These are phyloP conservation scores for Trichosanthes cucumerina DNA, from an alignment of 306 rosid species.

Conservation along the genomic window DNA sequence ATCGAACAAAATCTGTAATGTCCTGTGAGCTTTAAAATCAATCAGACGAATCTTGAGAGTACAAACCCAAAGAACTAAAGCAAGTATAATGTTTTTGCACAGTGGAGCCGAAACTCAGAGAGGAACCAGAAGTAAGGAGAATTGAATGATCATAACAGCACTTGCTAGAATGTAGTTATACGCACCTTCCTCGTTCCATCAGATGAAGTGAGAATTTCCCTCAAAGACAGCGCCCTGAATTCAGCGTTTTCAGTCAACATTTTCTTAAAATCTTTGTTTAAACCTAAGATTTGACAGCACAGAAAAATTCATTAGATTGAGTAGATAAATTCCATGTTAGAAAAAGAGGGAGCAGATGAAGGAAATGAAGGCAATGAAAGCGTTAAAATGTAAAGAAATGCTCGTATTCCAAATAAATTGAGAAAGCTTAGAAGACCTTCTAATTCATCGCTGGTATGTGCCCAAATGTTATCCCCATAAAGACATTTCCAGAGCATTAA, in stretches of 20 bases:
- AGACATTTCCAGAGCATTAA: constrained; percentile 89
- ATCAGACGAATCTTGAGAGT: constrained; percentile 35
- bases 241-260: constrained; percentile 72
- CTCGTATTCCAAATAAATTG: neutral
- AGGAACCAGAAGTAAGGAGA: neutral
- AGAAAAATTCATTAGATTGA: neutral
- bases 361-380: neutral
- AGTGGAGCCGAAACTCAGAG: neutral
- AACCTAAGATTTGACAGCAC: constrained; percentile 32
- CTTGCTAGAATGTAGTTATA: constrained; percentile 21
- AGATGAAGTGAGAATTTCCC: constrained; percentile 47
- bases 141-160: neutral
- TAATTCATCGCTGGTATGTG: constrained; percentile 52
- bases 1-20: constrained; percentile 80
- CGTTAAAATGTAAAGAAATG: neutral
- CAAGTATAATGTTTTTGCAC: neutral
- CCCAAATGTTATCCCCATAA: constrained; percentile 78
- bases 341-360: neutral
- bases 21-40: constrained; percentile 70
- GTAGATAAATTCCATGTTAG: neutral
- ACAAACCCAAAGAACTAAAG: constrained; percentile 9
- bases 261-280: constrained; percentile 78
- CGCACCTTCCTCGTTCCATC: constrained; percentile 92
- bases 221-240: constrained; percentile 51
- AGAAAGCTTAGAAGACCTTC: constrained; percentile 39